A percentile compares a stretch with the other conserved stretches of the same genome.
These are phyloP conservation scores for Scorias spongiosa DNA, from an alignment of 2,329 filamentous ascomycete species.

Conservation along the genomic window DNA sequence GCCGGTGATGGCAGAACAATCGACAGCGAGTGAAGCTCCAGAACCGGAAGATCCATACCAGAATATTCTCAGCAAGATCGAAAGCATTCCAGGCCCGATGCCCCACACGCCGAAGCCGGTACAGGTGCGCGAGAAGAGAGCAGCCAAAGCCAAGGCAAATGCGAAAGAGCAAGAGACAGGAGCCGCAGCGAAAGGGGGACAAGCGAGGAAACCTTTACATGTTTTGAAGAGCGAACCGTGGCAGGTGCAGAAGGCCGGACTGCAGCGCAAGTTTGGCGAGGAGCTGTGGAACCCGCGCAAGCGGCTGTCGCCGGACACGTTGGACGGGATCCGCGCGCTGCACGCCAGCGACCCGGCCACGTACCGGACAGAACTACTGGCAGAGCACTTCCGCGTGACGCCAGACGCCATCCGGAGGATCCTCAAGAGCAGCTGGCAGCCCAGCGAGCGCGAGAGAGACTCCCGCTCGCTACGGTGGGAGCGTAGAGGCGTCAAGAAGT, in stretches of 20 bases:
- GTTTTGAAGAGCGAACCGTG: constrained; percentile 36
- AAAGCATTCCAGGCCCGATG: constrained; percentile 6
- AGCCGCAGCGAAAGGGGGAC: not conserved
- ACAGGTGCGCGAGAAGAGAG: constrained; percentile 1
- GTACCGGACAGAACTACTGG: constrained; percentile 60
- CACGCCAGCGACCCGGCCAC: constrained; percentile 60
- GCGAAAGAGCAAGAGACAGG: constrained; percentile 2
- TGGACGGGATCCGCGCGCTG: constrained; percentile 77
- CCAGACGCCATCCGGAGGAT: constrained; percentile 79
- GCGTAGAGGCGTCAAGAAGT: constrained; percentile 32
- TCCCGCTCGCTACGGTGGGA: constrained; percentile 31
- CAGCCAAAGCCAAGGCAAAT: constrained; percentile 1
- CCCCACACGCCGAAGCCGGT: not conserved
- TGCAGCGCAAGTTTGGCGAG: constrained; percentile 64
- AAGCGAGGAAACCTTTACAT: constrained; percentile 3
- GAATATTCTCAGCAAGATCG: constrained; percentile 10
- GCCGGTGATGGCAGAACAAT: not conserved
- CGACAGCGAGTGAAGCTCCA: not conserved
- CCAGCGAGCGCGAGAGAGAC: constrained; percentile 33
- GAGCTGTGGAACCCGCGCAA: constrained; percentile 69
- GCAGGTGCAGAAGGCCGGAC: constrained; percentile 59
- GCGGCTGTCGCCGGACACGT: constrained; percentile 76
- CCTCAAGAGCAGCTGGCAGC: constrained; percentile 61
- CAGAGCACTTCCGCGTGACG: constrained; percentile 70
- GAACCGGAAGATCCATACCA: constrained; percentile 5